Evolutionary conservation across 2,329 filamentous ascomycete species (phyloP), one percentile per base, ranked within the genome.

Genomic region (Ceratocystis papillata): DNA sequence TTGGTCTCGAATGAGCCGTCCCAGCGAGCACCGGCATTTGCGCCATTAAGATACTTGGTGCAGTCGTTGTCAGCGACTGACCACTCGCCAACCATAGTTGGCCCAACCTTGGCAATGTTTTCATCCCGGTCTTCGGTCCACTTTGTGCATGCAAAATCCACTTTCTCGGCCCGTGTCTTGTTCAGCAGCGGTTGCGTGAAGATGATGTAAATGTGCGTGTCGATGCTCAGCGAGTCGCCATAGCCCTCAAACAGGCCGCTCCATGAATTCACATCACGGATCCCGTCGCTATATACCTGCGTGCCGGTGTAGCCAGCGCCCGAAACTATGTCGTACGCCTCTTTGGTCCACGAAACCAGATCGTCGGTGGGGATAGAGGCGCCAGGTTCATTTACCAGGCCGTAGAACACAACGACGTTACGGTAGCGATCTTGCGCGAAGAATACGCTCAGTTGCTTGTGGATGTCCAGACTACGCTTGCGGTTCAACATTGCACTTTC

Each of bases 151-250:
- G 87, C 85, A 70, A 88, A 86, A 67, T 84, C 79, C 65, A 90
- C 77, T 74, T 89, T 89, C 68, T 81, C 80, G 17, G 81, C 79
- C 73, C 89, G 87, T 37, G 81, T 82, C 67, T 87, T 79, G 12
- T 79, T 79, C 67, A 90, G 81, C 70, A 88, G 84, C 65, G 83
- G 82, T 1, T 79, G 79, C 75, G 90, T 89, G 78, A 91, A 91
- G 72, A 89, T 89, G 68, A 87, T 85, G 73, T 91, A 91, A 72
- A 90, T 87, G 74, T 91, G 88, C 1, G 86, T 88, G 74, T 91
- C 88, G n/a, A 91, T 80, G 2, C 89, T 77, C 65, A 91, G 77
- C 57, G 81, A 78, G 22, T 82, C 76, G 4, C 78, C 76, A 68
- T 83, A 79, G 59, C 77, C 76, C 70, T 83, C 79, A 48, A 89